A percentile compares a stretch with the other conserved stretches of the same genome.
Evolutionary conservation across 768 basidiomycete genomes (phyloP).

Genomic region (Suillus bovinus): DNA sequence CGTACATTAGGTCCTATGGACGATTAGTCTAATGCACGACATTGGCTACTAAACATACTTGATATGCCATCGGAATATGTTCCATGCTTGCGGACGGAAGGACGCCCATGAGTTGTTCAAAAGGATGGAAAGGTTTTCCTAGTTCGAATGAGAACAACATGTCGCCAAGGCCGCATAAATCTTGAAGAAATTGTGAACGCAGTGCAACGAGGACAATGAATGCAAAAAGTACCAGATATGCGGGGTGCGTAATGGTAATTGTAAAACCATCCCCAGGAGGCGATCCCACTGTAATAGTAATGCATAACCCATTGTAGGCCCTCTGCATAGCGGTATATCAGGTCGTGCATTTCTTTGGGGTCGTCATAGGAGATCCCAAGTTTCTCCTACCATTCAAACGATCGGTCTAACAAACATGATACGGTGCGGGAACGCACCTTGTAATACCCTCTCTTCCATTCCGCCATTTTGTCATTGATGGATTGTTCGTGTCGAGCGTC

Average conservation of each 20-base stretch:
- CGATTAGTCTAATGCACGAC: neutral
- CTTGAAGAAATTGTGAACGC: constrained; percentile 32
- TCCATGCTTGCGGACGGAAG: constrained; percentile 88
- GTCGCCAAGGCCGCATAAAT: constrained; percentile 62
- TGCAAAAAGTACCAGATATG: constrained; percentile 72
- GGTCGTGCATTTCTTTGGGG: constrained; percentile 62
- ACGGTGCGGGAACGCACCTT: constrained; percentile 47
- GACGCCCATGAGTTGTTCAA: constrained; percentile 98
- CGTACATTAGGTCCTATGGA: constrained; percentile 84
- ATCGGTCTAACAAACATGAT: constrained; percentile 16
- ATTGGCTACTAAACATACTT: constrained; percentile 43
- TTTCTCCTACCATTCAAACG: constrained; percentile 62
- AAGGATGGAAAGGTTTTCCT: constrained; percentile 89
- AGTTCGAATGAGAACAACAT: constrained; percentile 87
- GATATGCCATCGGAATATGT: constrained; percentile 83
- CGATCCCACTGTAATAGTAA: constrained; percentile 97
- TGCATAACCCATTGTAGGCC: constrained; percentile 99
- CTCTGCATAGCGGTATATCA: constrained; percentile 84
- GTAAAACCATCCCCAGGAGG: constrained; percentile 99
- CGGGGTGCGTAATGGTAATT: constrained; percentile 97
- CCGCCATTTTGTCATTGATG: constrained; percentile 81
- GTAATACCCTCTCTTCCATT: constrained; percentile 93
- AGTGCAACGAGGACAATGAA: neutral
- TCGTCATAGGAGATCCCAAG: constrained; percentile 77
- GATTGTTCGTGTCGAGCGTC: constrained; percentile 77